Conservation (phyloP, 2,329 filamentous ascomycete species). For the Trichoderma brevicompactum region DNA sequence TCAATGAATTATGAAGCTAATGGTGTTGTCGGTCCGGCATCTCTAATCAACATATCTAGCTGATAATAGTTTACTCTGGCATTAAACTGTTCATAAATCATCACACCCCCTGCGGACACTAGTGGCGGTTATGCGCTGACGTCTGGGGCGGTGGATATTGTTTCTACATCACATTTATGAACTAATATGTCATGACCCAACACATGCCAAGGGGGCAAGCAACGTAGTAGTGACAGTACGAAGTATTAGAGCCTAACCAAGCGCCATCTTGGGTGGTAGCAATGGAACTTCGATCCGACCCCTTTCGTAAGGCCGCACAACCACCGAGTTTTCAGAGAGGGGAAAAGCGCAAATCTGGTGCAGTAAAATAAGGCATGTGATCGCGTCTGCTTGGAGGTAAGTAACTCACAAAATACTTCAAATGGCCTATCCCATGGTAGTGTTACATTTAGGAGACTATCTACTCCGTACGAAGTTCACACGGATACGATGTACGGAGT, state of each 20-base stretch:
- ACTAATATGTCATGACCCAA: neutral
- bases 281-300: neutral
- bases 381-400: no score
- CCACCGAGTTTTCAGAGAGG: no score
- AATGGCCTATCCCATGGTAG: no score
- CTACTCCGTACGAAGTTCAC: neutral
- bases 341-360: no score
- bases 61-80: no score
- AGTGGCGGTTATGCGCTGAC: neutral
- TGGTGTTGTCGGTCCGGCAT: no score
- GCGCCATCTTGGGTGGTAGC: neutral
- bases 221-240: no score
- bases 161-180: neutral
- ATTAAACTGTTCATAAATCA: no score
- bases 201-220: neutral
- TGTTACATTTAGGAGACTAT: neutral
- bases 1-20: no score
- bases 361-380: no score
- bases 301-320: neutral
- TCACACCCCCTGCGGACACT: neutral
- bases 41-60: no score
- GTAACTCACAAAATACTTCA: no score
- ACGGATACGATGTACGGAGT: neutral
- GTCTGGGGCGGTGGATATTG: neutral
- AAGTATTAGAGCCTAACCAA: neutral